These are phyloP conservation scores for Pyricularia sp. DNA, from an alignment of 2,329 filamentous ascomycete species.

Conservation along the genomic window DNA sequence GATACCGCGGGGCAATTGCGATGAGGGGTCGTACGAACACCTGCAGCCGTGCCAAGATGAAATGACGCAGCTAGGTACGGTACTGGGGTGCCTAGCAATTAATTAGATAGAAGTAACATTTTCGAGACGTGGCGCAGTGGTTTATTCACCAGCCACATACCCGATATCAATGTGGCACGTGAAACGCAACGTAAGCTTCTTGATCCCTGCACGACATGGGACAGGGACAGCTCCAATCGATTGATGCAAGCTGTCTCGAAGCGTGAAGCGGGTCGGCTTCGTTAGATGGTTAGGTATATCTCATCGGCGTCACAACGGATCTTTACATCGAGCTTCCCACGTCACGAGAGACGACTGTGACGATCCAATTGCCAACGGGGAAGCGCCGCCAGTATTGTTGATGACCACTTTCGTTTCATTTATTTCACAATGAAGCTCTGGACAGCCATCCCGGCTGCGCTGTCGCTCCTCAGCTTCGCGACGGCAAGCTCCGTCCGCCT, in stretches of 20 bases:
- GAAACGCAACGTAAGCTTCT: constrained; percentile 6
- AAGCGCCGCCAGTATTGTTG: background rate
- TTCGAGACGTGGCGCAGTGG: background rate
- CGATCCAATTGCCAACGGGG: background rate
- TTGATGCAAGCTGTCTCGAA: constrained; percentile 8
- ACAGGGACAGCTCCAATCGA: background rate
- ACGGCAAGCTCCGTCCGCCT: constrained; percentile 32
- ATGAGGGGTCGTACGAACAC: background rate
- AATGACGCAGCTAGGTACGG: background rate
- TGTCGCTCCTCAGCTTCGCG: constrained; percentile 41
- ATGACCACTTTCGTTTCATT: constrained; percentile 10
- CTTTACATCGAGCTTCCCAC: background rate
- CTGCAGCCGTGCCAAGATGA: background rate
- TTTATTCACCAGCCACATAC: background rate
- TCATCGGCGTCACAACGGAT: background rate
- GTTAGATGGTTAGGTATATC: background rate
- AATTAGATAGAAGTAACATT: too few species aligned
- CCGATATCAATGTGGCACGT: constrained; percentile 2
- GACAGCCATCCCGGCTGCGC: constrained; percentile 46
- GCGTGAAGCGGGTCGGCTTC: background rate
- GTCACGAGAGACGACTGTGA: background rate
- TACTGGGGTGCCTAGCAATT: background rate
- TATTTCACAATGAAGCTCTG: constrained; percentile 34
- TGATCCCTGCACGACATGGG: background rate
- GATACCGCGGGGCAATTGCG: background rate